Conservation (phyloP, 2,329 filamentous ascomycete genomes). For the Coniella vitis region DNA sequence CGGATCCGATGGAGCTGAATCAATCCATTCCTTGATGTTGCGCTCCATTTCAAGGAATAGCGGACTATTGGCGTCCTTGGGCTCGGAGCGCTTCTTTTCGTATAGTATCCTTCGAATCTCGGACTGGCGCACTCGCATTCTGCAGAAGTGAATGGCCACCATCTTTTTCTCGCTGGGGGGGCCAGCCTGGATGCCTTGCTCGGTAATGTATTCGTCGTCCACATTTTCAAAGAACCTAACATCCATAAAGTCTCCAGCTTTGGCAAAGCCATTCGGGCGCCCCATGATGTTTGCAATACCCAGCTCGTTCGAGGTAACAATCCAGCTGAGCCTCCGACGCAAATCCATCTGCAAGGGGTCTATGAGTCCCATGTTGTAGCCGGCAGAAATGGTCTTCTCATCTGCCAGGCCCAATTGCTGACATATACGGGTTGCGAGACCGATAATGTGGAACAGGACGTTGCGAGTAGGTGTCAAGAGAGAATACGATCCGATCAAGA, state of each 20-base stretch:
- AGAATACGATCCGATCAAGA: constrained; percentile 85
- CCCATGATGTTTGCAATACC: constrained; percentile 84
- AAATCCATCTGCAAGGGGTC: constrained; percentile 79
- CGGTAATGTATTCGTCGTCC: constrained; percentile 76
- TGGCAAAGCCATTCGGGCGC: constrained; percentile 77
- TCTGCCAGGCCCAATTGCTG: constrained; percentile 84
- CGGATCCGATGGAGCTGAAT: constrained; percentile 64
- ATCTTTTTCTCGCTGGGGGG: constrained; percentile 76
- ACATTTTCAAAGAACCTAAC: constrained; percentile 78
- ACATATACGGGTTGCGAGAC: constrained; percentile 77
- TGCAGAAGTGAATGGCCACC: constrained; percentile 87
- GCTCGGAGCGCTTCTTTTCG: constrained; percentile 71
- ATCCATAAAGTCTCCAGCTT: constrained; percentile 73
- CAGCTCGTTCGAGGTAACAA: constrained; percentile 79
- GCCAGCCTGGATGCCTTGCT: constrained; percentile 64
- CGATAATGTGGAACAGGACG: constrained; percentile 88
- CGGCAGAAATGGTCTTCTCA: constrained; percentile 74
- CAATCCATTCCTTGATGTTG: constrained; percentile 74
- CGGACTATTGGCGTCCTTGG: constrained; percentile 71
- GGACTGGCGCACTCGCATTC: constrained; percentile 79
- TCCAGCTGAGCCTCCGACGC: constrained; percentile 83
- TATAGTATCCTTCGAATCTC: constrained; percentile 85
- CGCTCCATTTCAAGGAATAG: constrained; percentile 80
- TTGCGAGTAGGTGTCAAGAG: constrained; percentile 86
- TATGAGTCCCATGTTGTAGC: constrained; percentile 50